Evolutionary conservation across 2,329 filamentous ascomycete species (phyloP).

Genomic region (Pseudogymnoascus sp.): DNA sequence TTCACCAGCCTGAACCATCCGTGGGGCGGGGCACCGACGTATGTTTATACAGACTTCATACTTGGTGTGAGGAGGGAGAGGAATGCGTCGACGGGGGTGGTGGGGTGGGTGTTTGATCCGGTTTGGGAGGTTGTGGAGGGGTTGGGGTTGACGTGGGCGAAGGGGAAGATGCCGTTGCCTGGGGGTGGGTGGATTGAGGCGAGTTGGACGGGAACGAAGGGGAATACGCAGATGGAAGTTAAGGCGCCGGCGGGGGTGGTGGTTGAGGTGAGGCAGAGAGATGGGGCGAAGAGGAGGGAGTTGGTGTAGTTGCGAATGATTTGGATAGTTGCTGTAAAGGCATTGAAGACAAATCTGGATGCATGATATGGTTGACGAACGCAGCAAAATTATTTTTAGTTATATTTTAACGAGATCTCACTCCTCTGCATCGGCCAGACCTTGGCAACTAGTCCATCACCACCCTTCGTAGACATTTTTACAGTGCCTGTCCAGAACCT

Average conservation of each 20-base stretch:
- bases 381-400: neutral
- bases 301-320: neutral
- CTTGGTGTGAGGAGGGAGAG: conserved; percentile 22
- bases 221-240: neutral
- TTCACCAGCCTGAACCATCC: conserved; percentile 37
- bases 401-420: neutral
- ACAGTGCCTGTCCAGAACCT: too few relatives aligned
- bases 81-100: neutral
- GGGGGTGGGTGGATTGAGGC: neutral
- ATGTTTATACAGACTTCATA: conserved; percentile 32
- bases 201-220: neutral
- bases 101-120: neutral
- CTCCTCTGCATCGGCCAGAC: neutral
- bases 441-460: neutral
- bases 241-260: neutral
- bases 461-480: too few relatives aligned
- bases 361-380: neutral
- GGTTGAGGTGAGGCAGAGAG: neutral
- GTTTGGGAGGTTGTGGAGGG: conserved; percentile 2
- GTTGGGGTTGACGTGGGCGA: neutral
- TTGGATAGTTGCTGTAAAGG: neutral
- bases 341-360: neutral
- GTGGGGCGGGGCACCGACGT: conserved; percentile 38
- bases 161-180: neutral
- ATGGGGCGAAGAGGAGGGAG: neutral